phyloP scores from a whole-genome alignment of 495 filamentous ascomycete genomes.

The Penicillium desertorum region DNA sequence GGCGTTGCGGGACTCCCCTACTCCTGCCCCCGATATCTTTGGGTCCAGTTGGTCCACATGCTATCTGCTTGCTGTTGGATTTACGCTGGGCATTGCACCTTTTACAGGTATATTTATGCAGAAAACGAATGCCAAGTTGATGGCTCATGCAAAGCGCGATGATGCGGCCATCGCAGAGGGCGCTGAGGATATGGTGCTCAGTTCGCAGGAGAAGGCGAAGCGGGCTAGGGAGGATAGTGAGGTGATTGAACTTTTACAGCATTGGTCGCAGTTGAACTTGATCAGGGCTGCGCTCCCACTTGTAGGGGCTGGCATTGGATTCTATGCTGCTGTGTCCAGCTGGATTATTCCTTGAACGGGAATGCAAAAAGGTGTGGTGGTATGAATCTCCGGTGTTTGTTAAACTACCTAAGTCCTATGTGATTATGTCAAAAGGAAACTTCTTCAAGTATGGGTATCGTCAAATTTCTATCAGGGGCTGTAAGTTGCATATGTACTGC shows the following conservation, averaged over 20 bases:
- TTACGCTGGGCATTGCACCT: conserved; percentile 34
- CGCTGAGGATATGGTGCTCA: conserved; percentile 17
- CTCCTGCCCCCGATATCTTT: conserved; percentile 1
- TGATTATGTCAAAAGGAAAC: background rate
- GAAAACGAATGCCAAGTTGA: conserved; percentile 25
- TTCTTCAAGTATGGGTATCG: conserved; percentile 7
- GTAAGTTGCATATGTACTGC: conserved; percentile 2
- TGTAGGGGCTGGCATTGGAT: conserved; percentile 24
- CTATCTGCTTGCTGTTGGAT: conserved; percentile 26
- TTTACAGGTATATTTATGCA: conserved; percentile 35
- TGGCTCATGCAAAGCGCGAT: conserved; percentile 26
- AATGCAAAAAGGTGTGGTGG: background rate
- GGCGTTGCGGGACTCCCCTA: conserved; percentile 18
- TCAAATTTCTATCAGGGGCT: conserved; percentile 8
- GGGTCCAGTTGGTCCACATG: conserved; percentile 18
- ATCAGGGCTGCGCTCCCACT: conserved; percentile 22
- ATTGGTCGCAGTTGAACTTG: conserved; percentile 27
- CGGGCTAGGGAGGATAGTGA: conserved; percentile 25
- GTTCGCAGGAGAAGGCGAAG: conserved; percentile 22
- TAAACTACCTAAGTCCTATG: background rate
- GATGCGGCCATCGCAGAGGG: conserved; percentile 22
- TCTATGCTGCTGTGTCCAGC: conserved; percentile 20
- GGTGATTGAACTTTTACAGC: conserved; percentile 19
- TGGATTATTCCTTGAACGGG: conserved; percentile 3
- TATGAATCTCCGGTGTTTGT: background rate